Evolutionary conservation across 805 yeast genomes (phyloP), one percentile per base, ranked within the genome.

Genomic region (Suhomyces sp.): DNA sequence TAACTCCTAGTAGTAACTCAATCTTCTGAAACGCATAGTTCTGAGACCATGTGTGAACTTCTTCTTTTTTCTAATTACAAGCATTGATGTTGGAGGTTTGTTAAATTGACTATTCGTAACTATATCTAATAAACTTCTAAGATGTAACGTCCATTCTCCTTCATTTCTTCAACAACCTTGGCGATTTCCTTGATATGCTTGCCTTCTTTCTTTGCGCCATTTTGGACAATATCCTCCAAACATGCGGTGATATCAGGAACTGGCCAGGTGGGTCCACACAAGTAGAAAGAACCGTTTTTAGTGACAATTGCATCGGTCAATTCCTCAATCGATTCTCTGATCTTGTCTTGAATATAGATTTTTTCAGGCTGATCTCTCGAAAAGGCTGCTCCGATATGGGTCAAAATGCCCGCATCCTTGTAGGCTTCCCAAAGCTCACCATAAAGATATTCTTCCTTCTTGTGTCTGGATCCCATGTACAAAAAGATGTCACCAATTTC

Each of bases 231-330:
- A 57, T 89, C 96, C 64, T 87, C 87, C 60, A 93, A 76, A 62
- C 97, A 96, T 43, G 86, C 87, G 49, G 97, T 88, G 62, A 93
- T 88, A 68, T 92, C 97, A 9, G 98, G 97, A 64, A 93, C 97
- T 31, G 98, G 98, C 98, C 98, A 93, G 2, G 97, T 93, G 43
- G 98, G 98, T 56, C 98, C 98, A 83, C 98, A 93, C 67, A 93
- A 79, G 75, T 93, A 93, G 82, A 93, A 93, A 22, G 91, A 85
- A 52, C 98, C 98, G 52, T 85, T 75, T 73, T 91, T 80, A 57
- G 76, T 73, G 43, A 85, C 86, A 70, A 93, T 83, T 47, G 97
- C 92, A 43, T 83, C 88, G 46, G 87, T 87, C 69, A 93, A 79
- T 43, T 82, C 86, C 48, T 76, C 79, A 63, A 89, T 73, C 53